phyloP scores from a whole-genome alignment of 140 eudicot species.

The Oenanthe javanica region DNA sequence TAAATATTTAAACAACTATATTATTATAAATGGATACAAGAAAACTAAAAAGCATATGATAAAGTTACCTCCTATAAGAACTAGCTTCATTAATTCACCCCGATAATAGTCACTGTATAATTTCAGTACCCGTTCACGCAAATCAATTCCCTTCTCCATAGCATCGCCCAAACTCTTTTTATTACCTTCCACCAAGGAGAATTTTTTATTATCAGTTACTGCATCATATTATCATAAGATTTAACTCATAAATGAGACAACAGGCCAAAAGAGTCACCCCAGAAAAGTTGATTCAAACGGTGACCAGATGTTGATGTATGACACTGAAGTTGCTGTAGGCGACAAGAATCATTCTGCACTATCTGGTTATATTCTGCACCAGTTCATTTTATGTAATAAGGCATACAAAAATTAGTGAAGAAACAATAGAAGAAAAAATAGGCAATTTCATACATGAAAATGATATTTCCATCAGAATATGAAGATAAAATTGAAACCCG shows the following conservation, averaged over 20 bases:
- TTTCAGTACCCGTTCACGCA: slow-evolving; percentile 61
- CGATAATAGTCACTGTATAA: slow-evolving; percentile 61
- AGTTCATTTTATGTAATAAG: slow-evolving; percentile 14
- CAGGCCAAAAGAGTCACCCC: slow-evolving; percentile 38
- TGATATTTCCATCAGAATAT: slow-evolving; percentile 1
- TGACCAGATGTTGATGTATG: slow-evolving; percentile 77
- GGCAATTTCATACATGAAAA: not conserved
- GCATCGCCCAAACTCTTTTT: slow-evolving; percentile 90
- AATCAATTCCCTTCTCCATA: slow-evolving; percentile 78
- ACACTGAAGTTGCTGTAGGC: slow-evolving; percentile 94
- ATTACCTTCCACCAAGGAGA: slow-evolving; percentile 49
- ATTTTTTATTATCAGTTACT: not conserved
- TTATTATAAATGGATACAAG: not conserved
- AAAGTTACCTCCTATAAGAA: slow-evolving; percentile 74
- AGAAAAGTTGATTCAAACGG: slow-evolving; percentile 74
- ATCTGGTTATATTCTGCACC: slow-evolving; percentile 77
- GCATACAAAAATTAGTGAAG: not conserved
- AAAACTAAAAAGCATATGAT: not conserved
- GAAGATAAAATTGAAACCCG: slow-evolving; percentile 38
- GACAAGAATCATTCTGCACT: slow-evolving; percentile 72
- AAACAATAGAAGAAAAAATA: not conserved
- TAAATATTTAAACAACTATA: not conserved
- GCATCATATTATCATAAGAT: not conserved
- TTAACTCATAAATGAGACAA: not conserved
- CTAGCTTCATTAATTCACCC: slow-evolving; percentile 84